phyloP scores from a whole-genome alignment of 108 stramenopile genomes.

The Discostella pseudostelligera region DNA sequence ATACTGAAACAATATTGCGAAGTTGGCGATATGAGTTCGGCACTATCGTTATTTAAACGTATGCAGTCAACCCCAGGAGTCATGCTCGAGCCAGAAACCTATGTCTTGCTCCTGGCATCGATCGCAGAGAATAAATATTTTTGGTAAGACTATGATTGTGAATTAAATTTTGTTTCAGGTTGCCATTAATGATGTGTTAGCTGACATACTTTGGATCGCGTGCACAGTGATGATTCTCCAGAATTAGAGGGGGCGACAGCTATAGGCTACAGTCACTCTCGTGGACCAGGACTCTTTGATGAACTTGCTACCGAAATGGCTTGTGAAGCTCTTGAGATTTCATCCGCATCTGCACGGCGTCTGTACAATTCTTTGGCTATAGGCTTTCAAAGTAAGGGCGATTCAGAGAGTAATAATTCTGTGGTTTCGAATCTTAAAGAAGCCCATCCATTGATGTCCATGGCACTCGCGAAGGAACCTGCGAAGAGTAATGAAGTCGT shows the following conservation, averaged over 20 bases:
- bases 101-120: constrained; percentile 59
- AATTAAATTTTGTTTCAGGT: neutral
- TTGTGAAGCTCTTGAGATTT: constrained; percentile 67
- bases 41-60: constrained; percentile 56
- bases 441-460: constrained; percentile 55
- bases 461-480: constrained; percentile 39
- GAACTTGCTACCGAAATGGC: constrained; percentile 73
- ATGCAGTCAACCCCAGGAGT: constrained; percentile 61
- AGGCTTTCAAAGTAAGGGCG: constrained; percentile 43
- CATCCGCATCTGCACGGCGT: constrained; percentile 66
- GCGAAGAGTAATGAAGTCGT: constrained; percentile 60
- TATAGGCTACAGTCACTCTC: constrained; percentile 44
- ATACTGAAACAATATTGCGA: constrained; percentile 66
- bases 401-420: constrained; percentile 1
- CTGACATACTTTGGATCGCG: no score
- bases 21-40: constrained; percentile 51
- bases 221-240: constrained; percentile 22
- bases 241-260: constrained; percentile 54
- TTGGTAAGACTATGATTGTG: constrained; percentile 14
- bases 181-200: no score
- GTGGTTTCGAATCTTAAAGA: constrained; percentile 40
- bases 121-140: constrained; percentile 77
- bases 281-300: constrained; percentile 71
- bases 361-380: constrained; percentile 67
- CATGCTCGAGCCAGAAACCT: constrained; percentile 69